Evolutionary conservation across 2,329 filamentous ascomycete genomes (phyloP), one percentile per base, ranked within the genome.

Genomic region (Xylaria sp.): DNA sequence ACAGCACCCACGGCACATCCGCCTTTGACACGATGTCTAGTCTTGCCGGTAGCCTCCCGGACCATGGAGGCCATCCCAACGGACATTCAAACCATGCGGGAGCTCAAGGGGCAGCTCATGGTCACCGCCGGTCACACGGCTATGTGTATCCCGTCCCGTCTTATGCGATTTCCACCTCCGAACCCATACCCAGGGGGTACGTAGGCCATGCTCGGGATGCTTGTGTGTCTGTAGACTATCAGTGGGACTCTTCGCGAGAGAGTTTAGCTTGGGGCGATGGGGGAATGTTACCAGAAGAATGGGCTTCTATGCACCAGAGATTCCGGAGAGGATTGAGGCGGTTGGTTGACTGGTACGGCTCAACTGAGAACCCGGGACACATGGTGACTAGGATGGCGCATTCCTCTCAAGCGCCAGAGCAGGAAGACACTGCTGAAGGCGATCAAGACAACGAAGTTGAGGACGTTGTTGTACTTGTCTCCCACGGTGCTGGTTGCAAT

Each of bases 401-500:
- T 17, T 66, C 75, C 75, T 33, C 80, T 61, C 63, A 59, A 28
- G 49, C 65, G 6, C 20, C 58, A 10, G 65, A 70, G 31, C 38
- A 70, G 68, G 77, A 81, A n/a, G 74, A 73, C 46, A 77, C 79
- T 26, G 69, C 72, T 28, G 69, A 77, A 3, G 78, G 81, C 0
- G 79, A 83, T 13, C 82, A 86, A 0, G 88, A 92, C 15, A 88
- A 90, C 26, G 86, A 89, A 40, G 85, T 88, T 0, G 92, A 97
- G 74, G 87, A 94, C 1, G 90, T 98, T 1, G 83, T 99, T 17
- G 86, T 99, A 48, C 82, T 99, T 7, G 92, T 99, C 26, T 97
- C 96, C 0, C 96, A 99, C 77, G 95, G 95, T 28, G 96, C 96
- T 15, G 96, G 96, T 46, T 97, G 95, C 81, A 99, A 99, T 81